A percentile compares a stretch with the other conserved stretches of the same genome.
Evolutionary conservation across 2,329 filamentous ascomycete genomes (phyloP).

Genomic region (Trichoderma koningii): DNA sequence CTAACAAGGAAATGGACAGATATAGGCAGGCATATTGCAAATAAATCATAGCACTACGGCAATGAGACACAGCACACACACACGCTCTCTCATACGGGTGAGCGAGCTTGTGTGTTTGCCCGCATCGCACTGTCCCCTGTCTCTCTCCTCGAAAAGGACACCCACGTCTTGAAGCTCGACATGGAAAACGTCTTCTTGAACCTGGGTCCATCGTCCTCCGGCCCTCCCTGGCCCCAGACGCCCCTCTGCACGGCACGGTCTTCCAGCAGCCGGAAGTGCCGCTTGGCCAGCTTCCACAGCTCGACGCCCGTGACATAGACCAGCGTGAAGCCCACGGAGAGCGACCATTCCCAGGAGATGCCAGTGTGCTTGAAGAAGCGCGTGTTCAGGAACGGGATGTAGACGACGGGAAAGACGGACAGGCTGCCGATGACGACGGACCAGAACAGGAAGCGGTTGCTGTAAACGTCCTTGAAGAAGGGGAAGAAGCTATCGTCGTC

Average conservation of each 20-base stretch:
- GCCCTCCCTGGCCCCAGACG: slow-evolving; percentile 55
- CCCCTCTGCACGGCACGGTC: slow-evolving; percentile 54
- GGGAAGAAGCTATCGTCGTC: slow-evolving; percentile 53
- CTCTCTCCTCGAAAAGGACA: slow-evolving; percentile 46
- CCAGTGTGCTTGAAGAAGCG: slow-evolving; percentile 71
- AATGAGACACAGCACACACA: too few species aligned
- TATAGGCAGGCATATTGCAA: neutral
- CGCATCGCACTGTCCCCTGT: slow-evolving; percentile 41
- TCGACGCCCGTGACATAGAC: slow-evolving; percentile 70
- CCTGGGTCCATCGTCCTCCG: slow-evolving; percentile 49
- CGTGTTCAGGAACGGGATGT: slow-evolving; percentile 70
- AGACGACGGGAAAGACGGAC: slow-evolving; percentile 68
- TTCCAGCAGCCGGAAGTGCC: slow-evolving; percentile 54
- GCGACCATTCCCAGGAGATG: slow-evolving; percentile 75
- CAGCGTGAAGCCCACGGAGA: slow-evolving; percentile 64
- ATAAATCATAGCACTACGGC: neutral
- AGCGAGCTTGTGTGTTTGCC: slow-evolving; percentile 26
- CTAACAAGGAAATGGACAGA: neutral
- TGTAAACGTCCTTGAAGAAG: slow-evolving; percentile 64
- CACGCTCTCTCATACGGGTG: slow-evolving; percentile 12
- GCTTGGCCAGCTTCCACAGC: slow-evolving; percentile 71
- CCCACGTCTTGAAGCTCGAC: slow-evolving; percentile 54
- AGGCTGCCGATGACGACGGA: slow-evolving; percentile 61
- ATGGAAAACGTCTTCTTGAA: slow-evolving; percentile 54
- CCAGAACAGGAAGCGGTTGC: slow-evolving; percentile 71